Evolutionary conservation across 2,329 filamentous ascomycete genomes (phyloP).

Genomic region (Scorias spongiosa): DNA sequence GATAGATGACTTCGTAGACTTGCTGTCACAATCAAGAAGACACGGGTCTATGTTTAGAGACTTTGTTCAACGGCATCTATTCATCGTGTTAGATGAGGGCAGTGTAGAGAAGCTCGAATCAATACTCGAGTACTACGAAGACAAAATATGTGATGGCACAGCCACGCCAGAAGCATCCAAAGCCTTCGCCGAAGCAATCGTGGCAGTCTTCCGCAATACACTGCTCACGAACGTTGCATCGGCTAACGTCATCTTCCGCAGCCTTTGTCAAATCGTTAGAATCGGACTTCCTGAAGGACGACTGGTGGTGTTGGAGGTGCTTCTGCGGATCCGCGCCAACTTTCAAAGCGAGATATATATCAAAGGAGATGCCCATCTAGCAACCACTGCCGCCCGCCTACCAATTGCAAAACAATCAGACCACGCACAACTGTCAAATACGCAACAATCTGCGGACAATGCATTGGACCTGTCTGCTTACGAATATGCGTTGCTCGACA

Average conservation of each 20-base stretch:
- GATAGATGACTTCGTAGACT: not conserved
- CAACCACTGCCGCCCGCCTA: not conserved
- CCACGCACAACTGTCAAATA: not conserved
- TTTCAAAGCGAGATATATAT: not conserved
- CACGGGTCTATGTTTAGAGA: not conserved
- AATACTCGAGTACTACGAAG: not conserved
- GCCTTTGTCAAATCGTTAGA: not conserved
- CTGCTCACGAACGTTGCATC: not conserved
- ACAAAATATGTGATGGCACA: not conserved
- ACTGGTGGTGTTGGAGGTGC: not conserved
- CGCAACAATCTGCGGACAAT: no score
- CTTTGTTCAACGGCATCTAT: not conserved
- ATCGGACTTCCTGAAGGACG: not conserved
- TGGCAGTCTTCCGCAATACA: not conserved
- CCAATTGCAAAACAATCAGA: not conserved
- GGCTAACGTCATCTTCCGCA: not conserved
- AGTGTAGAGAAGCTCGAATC: not conserved
- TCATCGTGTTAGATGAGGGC: not conserved
- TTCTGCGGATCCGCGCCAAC: not conserved
- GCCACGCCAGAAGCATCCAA: not conserved
- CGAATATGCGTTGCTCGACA: conserved; percentile 1
- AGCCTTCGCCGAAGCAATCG: not conserved
- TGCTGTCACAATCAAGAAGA: not conserved
- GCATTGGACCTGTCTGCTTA: not conserved
- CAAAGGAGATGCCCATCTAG: not conserved